Conservation (phyloP, 371 early-diverging fungal species). For the Apophysomyces sp. region DNA sequence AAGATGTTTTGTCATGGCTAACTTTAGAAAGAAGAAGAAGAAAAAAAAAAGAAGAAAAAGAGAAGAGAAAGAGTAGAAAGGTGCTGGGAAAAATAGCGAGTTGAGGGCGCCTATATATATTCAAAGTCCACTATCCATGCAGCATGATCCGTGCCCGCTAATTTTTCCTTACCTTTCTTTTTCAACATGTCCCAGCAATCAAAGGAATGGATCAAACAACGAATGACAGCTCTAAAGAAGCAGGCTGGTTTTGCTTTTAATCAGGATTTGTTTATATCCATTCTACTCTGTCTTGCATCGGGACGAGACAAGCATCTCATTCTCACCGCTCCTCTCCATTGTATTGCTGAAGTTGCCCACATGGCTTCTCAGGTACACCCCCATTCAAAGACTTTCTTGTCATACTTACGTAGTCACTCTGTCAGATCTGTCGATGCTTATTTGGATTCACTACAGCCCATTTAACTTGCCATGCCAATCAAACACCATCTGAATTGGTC, state of each 20-base stretch:
- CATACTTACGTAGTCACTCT: neutral
- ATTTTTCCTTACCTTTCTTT: neutral
- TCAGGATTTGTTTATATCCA: constrained; percentile 46
- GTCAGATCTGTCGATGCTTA: constrained; percentile 36
- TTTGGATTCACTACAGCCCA: constrained; percentile 47
- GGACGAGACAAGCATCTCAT: constrained; percentile 41
- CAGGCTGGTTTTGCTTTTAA: constrained; percentile 43
- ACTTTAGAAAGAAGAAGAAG: neutral
- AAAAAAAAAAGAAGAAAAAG: neutral
- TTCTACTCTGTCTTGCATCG: constrained; percentile 42
- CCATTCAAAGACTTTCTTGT: neutral
- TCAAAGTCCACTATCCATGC: neutral
- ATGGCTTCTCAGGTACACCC: constrained; percentile 40
- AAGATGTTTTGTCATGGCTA: neutral
- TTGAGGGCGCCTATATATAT: neutral
- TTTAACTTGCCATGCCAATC: constrained; percentile 27
- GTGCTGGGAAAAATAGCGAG: neutral
- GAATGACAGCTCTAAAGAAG: constrained; percentile 32
- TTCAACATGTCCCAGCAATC: constrained; percentile 33
- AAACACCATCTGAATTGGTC: constrained; percentile 30
- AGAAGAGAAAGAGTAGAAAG: neutral
- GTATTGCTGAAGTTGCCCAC: constrained; percentile 35
- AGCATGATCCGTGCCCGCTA: neutral
- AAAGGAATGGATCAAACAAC: constrained; percentile 46
- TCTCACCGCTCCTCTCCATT: constrained; percentile 37